These are phyloP conservation scores for Oenanthe sinensis DNA, from an alignment of 129 eudicot genomes.

Conservation along the genomic window DNA sequence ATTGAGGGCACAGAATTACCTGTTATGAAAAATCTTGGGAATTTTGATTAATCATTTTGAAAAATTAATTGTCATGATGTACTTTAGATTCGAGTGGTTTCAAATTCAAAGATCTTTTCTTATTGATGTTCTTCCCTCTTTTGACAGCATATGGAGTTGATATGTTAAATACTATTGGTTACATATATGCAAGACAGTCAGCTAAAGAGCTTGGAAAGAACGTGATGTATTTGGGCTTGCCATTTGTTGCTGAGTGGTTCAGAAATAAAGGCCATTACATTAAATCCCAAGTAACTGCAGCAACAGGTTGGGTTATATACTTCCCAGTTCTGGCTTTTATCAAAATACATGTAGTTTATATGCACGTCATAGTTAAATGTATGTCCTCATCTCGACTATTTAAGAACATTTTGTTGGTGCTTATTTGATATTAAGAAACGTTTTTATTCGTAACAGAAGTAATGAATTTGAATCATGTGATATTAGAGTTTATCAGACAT, in stretches of 20 bases:
- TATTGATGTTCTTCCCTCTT: constrained; percentile 7
- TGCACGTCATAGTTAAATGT: neutral
- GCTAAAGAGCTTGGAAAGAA: constrained; percentile 96
- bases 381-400: neutral
- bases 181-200: constrained; percentile 81
- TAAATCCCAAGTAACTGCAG: constrained; percentile 97
- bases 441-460: neutral
- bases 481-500: neutral
- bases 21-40: neutral
- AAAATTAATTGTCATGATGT: neutral
- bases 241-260: constrained; percentile 97
- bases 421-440: neutral
- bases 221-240: constrained; percentile 78
- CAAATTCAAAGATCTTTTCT: constrained; percentile 7
- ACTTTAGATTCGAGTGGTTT: neutral
- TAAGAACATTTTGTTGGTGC: neutral
- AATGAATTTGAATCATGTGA: neutral
- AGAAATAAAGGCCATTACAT: constrained; percentile 91
- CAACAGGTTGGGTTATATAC: constrained; percentile 54
- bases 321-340: neutral
- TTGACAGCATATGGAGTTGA: constrained; percentile 94
- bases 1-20: neutral
- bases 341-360: neutral
- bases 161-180: constrained; percentile 93
- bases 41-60: neutral